Evolutionary conservation across 257 asterid genomes (phyloP), one percentile per base, ranked within the genome.

Genomic region (Solanum gandarillasii): DNA sequence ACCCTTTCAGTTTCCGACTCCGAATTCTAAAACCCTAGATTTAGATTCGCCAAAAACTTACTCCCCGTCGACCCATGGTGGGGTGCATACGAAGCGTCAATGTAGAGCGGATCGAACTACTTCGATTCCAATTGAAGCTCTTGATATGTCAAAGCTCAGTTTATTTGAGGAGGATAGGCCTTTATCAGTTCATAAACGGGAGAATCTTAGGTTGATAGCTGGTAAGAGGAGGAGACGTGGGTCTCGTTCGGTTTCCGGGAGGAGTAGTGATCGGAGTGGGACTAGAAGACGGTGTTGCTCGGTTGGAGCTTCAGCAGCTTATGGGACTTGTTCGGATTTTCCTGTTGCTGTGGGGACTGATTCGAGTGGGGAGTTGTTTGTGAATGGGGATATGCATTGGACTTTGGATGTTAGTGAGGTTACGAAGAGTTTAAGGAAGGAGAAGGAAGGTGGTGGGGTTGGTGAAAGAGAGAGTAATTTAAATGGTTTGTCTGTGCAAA

Each of bases 331-430:
- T 84, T 97, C 98, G 4, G 99, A 97, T 91, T 94, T 95, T 23
- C 98, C 94, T 2, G 90, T 95, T 94, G 95, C 93, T 76, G 90
- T 94, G 1, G 99, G 98, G 34, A 96, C 99, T 82, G 99, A 97
- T 91, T 95, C 99, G 14, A 97, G 99, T 36, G 99, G 99, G 83
- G 99, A 97, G 93, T 87, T 97, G 87, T 95, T 97, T 68, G 94
- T 91, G 75, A 91, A 92, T 85, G 93, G 98, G 88, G 98, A 97
- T 14, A 83, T 94, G 58, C 94, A 95, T 90, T 97, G 99, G 99
- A 93, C 96, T 13, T 97, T 98, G 23, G 99, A 97, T 89, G 98
- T 92, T 88, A 95, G 99, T 78, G 99, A 95, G 81, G 93, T 91
- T 20, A 88, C 92, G 3, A 92, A 93, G 95, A 91, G 88, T 85